Conservation (phyloP, 169 alveolate species). For the Babesia bovis region DNA sequence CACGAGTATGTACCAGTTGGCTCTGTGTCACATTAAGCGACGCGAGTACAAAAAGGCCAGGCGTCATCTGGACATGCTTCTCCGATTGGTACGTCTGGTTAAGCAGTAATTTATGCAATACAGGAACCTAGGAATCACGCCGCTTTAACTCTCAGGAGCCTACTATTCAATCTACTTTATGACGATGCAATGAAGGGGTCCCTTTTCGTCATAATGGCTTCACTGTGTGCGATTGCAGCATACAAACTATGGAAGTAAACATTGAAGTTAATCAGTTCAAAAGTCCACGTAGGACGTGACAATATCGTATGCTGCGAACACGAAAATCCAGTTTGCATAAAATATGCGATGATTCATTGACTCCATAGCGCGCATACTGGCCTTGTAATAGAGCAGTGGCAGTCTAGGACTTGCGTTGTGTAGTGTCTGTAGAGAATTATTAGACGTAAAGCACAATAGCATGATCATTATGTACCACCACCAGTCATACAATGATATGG, state of each 20-base stretch:
- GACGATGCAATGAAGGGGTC: slow-evolving; percentile 65
- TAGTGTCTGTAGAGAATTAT: slow-evolving; percentile 9
- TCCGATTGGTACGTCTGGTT: slow-evolving; percentile 64
- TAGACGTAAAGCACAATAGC: background rate
- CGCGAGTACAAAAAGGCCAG: slow-evolving; percentile 72
- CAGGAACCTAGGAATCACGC: slow-evolving; percentile 66
- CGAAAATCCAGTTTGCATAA: slow-evolving; percentile 74
- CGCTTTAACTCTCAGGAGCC: slow-evolving; percentile 56
- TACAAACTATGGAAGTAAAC: slow-evolving; percentile 46
- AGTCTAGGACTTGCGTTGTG: slow-evolving; percentile 66
- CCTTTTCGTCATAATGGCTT: slow-evolving; percentile 39
- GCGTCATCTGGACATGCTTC: slow-evolving; percentile 69
- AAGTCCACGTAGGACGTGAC: slow-evolving; percentile 68
- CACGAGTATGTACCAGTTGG: slow-evolving; percentile 74
- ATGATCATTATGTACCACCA: background rate
- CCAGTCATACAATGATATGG: too few species aligned
- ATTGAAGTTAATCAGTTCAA: background rate
- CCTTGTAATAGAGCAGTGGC: slow-evolving; percentile 65
- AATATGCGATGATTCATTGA: slow-evolving; percentile 77
- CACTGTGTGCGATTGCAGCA: slow-evolving; percentile 46
- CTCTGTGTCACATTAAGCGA: slow-evolving; percentile 72
- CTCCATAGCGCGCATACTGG: slow-evolving; percentile 71
- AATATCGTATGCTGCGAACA: slow-evolving; percentile 67
- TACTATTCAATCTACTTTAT: slow-evolving; percentile 56
- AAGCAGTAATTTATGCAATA: too few species aligned